Evolutionary conservation across 192 early-diverging fungal species (phyloP).

Genomic region (Backusella westeae): DNA sequence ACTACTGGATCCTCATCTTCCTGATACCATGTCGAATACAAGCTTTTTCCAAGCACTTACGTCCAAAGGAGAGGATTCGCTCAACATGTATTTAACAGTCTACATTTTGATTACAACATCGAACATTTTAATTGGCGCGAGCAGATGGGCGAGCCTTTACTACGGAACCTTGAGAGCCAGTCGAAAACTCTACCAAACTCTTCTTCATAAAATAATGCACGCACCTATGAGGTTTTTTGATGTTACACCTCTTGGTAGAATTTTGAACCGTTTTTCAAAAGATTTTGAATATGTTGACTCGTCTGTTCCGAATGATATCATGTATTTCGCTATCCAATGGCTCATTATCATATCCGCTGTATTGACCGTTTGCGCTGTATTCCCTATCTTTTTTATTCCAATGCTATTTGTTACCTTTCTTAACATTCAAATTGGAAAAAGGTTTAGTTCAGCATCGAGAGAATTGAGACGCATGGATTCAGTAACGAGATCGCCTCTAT

Average conservation of each 20-base stretch:
- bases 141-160: conserved; percentile 30
- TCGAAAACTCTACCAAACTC: conserved; percentile 47
- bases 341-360: conserved; percentile 53
- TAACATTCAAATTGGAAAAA: conserved; percentile 52
- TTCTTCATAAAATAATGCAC: conserved; percentile 56
- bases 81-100: conserved; percentile 53
- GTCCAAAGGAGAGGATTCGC: background rate
- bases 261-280: conserved; percentile 87
- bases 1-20: background rate
- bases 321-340: conserved; percentile 43
- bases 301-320: conserved; percentile 45
- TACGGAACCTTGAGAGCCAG: conserved; percentile 54
- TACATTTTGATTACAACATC: conserved; percentile 53
- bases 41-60: background rate
- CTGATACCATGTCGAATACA: background rate
- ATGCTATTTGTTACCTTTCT: conserved; percentile 36
- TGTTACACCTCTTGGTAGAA: conserved; percentile 76
- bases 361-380: conserved; percentile 57
- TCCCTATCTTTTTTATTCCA: conserved; percentile 58
- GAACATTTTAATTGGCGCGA: conserved; percentile 28
- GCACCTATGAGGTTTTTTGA: conserved; percentile 88
- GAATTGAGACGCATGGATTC: conserved; percentile 87
- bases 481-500: conserved; percentile 68
- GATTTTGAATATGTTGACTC: conserved; percentile 83
- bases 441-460: conserved; percentile 63